Evolutionary conservation across 768 basidiomycete species (phyloP).

Genomic region (Strobilomyces confusus): DNA sequence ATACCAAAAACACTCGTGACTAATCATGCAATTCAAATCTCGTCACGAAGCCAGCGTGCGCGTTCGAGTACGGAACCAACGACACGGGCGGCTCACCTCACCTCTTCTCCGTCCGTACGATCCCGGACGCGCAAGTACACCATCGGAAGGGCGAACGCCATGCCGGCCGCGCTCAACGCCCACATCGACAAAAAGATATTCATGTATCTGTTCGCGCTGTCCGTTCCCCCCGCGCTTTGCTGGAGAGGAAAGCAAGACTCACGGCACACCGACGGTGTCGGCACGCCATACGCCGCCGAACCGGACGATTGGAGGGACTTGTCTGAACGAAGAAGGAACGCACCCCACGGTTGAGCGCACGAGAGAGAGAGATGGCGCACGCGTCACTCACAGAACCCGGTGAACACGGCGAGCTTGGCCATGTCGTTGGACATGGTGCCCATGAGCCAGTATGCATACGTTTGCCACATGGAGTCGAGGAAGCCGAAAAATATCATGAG

Average conservation of each 20-base stretch:
- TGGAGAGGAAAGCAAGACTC: constrained; percentile 28
- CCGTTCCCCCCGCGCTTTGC: too few relatives aligned
- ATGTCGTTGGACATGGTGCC: constrained; percentile 85
- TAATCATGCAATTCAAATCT: too few relatives aligned
- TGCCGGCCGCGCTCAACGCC: constrained; percentile 59
- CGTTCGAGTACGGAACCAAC: too few relatives aligned
- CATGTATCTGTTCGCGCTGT: constrained; percentile 53
- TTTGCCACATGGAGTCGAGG: constrained; percentile 85
- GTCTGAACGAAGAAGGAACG: constrained; percentile 36
- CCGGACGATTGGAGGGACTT: constrained; percentile 76
- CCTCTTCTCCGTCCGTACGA: constrained; percentile 47
- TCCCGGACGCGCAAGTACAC: constrained; percentile 65
- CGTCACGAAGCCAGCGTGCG: too few relatives aligned
- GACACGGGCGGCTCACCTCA: constrained; percentile 39
- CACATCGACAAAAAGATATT: constrained; percentile 74
- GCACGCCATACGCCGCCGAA: constrained; percentile 67
- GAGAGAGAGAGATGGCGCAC: too few relatives aligned
- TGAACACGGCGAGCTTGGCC: constrained; percentile 72
- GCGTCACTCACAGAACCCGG: constrained; percentile 68
- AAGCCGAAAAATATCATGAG: constrained; percentile 74
- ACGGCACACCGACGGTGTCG: constrained; percentile 63
- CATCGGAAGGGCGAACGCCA: constrained; percentile 70
- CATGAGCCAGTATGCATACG: constrained; percentile 79
- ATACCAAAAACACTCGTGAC: too few relatives aligned
- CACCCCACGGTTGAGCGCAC: background rate